Evolutionary conservation across 2,329 filamentous ascomycete genomes (phyloP), one percentile per base, ranked within the genome.

Genomic region (Aureobasidium namibiae): DNA sequence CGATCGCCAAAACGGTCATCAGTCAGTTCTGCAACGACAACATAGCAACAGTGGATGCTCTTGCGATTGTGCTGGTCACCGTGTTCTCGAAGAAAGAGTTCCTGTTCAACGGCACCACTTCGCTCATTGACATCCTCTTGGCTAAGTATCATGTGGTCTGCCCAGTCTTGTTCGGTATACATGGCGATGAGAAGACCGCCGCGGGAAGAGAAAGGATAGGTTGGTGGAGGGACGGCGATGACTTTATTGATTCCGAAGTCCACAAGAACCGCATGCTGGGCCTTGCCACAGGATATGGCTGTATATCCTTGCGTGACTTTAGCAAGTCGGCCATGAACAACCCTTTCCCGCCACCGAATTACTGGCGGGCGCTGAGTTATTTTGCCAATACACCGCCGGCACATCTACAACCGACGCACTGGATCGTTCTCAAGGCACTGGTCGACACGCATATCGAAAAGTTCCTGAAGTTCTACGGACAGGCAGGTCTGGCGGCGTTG

Each of bases 181-280:
- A 83, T 44, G 92, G 90, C 24, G 84, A 78, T 62, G 90, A 95
- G 70, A 85, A 80, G 62, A 95, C 86, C 0, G 80, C 84, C 46
- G 77, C 78, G 11, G 90, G 90, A 1, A 82, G 86, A 13, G 65
- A 73, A 18, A 80, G 82, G n/a, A 73, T 95, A 2, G 90, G 90
- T 0, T 95, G 90, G 90, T 83, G 79, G 64, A 80, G 84, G 8
- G 64, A 64, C 31, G 70, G 64, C 34, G 63, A 64, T 7, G 29
- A 13, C 4, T 92, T 82, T 77, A 78, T 88, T 61, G 75, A 79
- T 1, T 85, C 89, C 66, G 85, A 90, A 69, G 76, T 77, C n/a
- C 91, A 96, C 73, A 83, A 83, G 65, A 87, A 92, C 69, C 83
- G 88, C 61, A 92, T 95, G 87, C 86, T 84, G 4, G 92, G 91